Evolutionary conservation across 495 filamentous ascomycete species (phyloP).

Genomic region (Penicillium waksmanii): DNA sequence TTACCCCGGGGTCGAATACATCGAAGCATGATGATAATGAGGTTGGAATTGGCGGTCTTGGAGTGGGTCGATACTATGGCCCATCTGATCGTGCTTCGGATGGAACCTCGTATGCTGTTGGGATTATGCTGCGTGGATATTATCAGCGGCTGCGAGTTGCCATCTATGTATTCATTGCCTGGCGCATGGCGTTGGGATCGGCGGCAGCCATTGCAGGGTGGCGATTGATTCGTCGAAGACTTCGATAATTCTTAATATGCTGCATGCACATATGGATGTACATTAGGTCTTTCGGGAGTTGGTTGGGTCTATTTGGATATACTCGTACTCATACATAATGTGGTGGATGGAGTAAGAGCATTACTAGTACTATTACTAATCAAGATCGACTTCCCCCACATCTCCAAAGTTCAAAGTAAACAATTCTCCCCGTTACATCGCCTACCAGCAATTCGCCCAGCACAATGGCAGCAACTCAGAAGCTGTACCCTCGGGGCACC

Average conservation of each 20-base stretch:
- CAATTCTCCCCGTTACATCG: conserved; percentile 10
- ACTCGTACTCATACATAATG: no score
- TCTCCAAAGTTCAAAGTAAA: conserved; percentile 16
- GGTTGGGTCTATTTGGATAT: no score
- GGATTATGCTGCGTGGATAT: conserved; percentile 70
- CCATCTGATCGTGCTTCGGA: conserved; percentile 31
- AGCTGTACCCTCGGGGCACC: conserved; percentile 81
- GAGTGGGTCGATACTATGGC: conserved; percentile 49
- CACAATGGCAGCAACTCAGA: conserved; percentile 56
- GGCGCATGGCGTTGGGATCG: conserved; percentile 42
- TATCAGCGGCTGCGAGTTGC: conserved; percentile 65
- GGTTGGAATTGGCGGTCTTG: conserved; percentile 50
- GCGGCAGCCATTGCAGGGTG: conserved; percentile 36
- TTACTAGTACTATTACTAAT: no score
- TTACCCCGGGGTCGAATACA: conserved; percentile 20
- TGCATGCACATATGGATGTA: not conserved
- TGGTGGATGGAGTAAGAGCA: no score
- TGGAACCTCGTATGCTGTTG: conserved; percentile 52
- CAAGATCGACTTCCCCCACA: not conserved
- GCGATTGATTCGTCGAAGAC: conserved; percentile 31
- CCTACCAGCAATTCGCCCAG: not conserved
- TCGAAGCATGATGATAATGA: conserved; percentile 41
- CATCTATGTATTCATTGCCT: conserved; percentile 54
- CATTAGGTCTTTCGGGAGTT: no score
- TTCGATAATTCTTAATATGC: not conserved